These are phyloP conservation scores for Echium plantagineum DNA, from an alignment of 257 asterid genomes.

Conservation along the genomic window DNA sequence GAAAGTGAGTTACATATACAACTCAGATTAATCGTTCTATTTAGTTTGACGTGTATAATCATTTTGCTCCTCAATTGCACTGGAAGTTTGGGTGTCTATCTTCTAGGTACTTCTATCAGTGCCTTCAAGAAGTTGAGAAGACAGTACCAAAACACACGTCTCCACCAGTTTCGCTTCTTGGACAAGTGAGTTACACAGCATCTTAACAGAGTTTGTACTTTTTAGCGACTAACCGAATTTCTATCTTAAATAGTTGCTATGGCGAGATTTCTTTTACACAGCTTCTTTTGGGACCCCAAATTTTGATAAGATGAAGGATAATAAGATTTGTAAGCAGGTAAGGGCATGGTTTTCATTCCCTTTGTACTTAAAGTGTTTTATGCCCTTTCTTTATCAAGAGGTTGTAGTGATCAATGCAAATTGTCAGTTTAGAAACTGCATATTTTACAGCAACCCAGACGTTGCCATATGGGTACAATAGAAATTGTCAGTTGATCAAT, in stretches of 20 bases:
- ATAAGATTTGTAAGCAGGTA: slow-evolving; percentile 92
- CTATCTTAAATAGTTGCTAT: slow-evolving; percentile 50
- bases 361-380: no score
- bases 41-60: slow-evolving; percentile 17
- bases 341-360: no score
- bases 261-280: slow-evolving; percentile 95
- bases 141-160: slow-evolving; percentile 59
- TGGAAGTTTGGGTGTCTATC: slow-evolving; percentile 96
- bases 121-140: slow-evolving; percentile 67
- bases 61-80: slow-evolving; percentile 24
- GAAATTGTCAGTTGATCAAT: no score
- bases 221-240: slow-evolving; percentile 7
- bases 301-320: slow-evolving; percentile 74
- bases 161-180: slow-evolving; percentile 98
- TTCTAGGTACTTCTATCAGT: slow-evolving; percentile 86
- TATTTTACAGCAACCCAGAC: no score
- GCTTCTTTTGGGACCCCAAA: slow-evolving; percentile 79
- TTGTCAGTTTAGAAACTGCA: no score
- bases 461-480: no score
- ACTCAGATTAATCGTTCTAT: slow-evolving; percentile 4
- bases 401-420: no score
- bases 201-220: slow-evolving; percentile 1
- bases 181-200: slow-evolving; percentile 48
- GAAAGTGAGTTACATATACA: slow-evolving; percentile 43
- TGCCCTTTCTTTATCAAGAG: no score